Conservation (phyloP, 345 rosid genomes). For the Cardamine resedifolia region DNA sequence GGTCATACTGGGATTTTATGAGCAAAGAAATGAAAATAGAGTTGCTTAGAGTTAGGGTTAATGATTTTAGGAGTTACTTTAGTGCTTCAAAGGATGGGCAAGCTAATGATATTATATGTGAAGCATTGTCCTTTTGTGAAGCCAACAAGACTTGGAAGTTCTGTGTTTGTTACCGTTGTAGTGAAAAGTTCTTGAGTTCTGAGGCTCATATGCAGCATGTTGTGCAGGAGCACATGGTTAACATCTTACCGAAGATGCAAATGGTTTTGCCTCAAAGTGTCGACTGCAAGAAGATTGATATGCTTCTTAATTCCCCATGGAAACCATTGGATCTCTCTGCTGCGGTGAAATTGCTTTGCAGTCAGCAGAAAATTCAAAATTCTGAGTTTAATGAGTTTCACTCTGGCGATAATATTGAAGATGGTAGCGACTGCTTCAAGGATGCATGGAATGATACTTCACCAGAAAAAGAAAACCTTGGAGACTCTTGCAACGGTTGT, state of each 20-base stretch:
- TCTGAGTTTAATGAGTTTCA: slow-evolving; percentile 45
- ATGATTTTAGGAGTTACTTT: slow-evolving; percentile 63
- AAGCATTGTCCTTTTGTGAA: slow-evolving; percentile 60
- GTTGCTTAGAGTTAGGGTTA: slow-evolving; percentile 59
- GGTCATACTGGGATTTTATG: slow-evolving; percentile 71
- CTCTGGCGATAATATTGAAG: slow-evolving; percentile 45
- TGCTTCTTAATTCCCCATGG: slow-evolving; percentile 76
- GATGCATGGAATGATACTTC: slow-evolving; percentile 83
- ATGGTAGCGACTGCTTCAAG: slow-evolving; percentile 63
- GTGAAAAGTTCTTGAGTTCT: slow-evolving; percentile 56
- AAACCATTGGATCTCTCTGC: slow-evolving; percentile 82
- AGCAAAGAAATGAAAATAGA: slow-evolving; percentile 56
- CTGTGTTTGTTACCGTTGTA: slow-evolving; percentile 78
- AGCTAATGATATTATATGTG: slow-evolving; percentile 56
- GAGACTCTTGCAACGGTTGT: slow-evolving; percentile 44
- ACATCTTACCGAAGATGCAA: slow-evolving; percentile 70
- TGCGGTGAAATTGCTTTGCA: slow-evolving; percentile 53
- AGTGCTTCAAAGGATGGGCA: slow-evolving; percentile 55
- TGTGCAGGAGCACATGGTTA: slow-evolving; percentile 76
- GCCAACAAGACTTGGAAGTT: slow-evolving; percentile 71
- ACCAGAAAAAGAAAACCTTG: slow-evolving; percentile 54
- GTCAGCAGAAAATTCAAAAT: slow-evolving; percentile 46
- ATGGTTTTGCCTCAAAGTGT: slow-evolving; percentile 69
- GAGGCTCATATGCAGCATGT: slow-evolving; percentile 80
- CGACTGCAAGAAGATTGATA: slow-evolving; percentile 64